Evolutionary conservation across 371 early-diverging fungal genomes (phyloP).

Genomic region (Mortierella sp.): DNA sequence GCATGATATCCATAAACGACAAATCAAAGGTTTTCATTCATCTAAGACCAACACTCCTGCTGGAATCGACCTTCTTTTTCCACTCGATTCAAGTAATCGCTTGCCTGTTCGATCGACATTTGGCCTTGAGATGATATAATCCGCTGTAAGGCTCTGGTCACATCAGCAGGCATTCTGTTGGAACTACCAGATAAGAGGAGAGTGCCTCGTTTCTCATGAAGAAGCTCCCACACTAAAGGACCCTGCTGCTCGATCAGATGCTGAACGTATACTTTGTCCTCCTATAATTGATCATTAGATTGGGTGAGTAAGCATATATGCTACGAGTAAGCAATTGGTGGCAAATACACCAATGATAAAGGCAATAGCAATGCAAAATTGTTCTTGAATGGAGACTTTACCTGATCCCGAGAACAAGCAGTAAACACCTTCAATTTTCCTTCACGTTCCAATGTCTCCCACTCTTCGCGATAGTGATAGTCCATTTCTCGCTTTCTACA

Average conservation of each 20-base stretch:
- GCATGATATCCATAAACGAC: too few species aligned
- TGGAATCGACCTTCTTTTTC: slow-evolving; percentile 81
- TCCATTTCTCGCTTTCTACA: slow-evolving; percentile 80
- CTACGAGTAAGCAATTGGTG: not conserved
- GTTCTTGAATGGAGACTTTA: slow-evolving; percentile 14
- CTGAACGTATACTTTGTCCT: slow-evolving; percentile 78
- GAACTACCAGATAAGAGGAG: slow-evolving; percentile 85
- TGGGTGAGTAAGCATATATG: not conserved
- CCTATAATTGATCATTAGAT: slow-evolving; percentile 42
- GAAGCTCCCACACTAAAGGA: slow-evolving; percentile 71
- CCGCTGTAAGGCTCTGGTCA: slow-evolving; percentile 78
- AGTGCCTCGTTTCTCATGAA: slow-evolving; percentile 69
- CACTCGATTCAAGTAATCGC: slow-evolving; percentile 68
- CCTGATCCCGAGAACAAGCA: slow-evolving; percentile 87
- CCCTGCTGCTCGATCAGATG: slow-evolving; percentile 72
- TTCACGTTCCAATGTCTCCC: slow-evolving; percentile 61
- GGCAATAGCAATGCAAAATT: not conserved
- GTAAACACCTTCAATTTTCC: slow-evolving; percentile 71
- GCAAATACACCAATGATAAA: not conserved
- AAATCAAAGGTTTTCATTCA: not conserved
- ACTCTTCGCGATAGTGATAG: slow-evolving; percentile 78
- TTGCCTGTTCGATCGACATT: slow-evolving; percentile 71
- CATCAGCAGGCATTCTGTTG: slow-evolving; percentile 87
- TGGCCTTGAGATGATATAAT: slow-evolving; percentile 70
- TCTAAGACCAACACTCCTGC: slow-evolving; percentile 86